Conservation (phyloP, 768 basidiomycete species). For the Rhizopogon sp. region DNA sequence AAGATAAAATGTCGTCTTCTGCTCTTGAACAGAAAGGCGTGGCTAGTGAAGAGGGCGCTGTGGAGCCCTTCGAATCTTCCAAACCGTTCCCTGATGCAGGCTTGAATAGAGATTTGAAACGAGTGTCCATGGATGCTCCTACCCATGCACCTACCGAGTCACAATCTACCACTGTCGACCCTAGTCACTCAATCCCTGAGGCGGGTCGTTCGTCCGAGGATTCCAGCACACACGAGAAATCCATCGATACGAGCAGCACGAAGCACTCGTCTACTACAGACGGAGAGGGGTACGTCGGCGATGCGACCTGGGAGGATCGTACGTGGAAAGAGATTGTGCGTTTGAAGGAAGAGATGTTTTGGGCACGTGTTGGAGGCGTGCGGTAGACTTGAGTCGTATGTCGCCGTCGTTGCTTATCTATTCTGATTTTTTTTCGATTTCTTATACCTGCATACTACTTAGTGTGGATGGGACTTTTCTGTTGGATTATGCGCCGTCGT, state of each 20-base stretch:
- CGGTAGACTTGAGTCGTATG: slow-evolving; percentile 14
- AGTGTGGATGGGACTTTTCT: too few relatives aligned
- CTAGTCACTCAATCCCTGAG: not conserved
- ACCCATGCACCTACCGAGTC: not conserved
- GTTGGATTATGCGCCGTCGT: too few relatives aligned
- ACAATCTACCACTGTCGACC: not conserved
- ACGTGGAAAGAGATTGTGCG: slow-evolving; percentile 76
- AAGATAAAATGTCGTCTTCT: not conserved
- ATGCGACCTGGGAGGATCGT: slow-evolving; percentile 79
- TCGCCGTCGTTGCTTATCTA: not conserved
- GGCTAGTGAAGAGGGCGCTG: not conserved
- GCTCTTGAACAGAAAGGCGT: not conserved
- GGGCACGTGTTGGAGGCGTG: slow-evolving; percentile 67
- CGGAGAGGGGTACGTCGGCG: slow-evolving; percentile 48
- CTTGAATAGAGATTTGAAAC: not conserved
- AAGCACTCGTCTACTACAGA: slow-evolving; percentile 20
- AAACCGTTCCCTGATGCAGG: not conserved
- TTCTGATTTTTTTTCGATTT: not conserved
- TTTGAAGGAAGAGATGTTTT: slow-evolving; percentile 82
- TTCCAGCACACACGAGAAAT: slow-evolving; percentile 4
- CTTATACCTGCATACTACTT: not conserved
- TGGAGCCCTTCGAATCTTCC: not conserved
- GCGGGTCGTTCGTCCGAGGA: not conserved
- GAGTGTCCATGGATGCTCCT: not conserved
- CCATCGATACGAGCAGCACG: slow-evolving; percentile 18